Evolutionary conservation across 2,329 filamentous ascomycete genomes (phyloP), one percentile per base, ranked within the genome.

Genomic region (Zymoseptoria brevis): DNA sequence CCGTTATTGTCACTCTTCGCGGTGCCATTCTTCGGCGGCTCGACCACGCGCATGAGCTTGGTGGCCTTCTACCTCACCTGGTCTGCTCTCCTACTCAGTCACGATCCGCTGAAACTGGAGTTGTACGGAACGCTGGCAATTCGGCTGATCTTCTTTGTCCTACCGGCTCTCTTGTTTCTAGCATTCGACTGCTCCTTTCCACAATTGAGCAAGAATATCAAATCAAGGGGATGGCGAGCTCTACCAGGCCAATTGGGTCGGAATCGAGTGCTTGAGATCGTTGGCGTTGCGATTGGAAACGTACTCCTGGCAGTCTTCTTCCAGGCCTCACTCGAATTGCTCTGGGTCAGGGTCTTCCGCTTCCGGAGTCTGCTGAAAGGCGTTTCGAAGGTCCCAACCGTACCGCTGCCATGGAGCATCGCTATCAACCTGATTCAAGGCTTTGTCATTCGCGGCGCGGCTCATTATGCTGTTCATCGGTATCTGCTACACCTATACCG

Each of bases 51-150:
- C 1, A 79, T 96, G 63, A 96, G 94, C 73, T 76, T 96, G 22
- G 77, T 95, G 62, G 92, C 96, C 78, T 94, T 96, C 75, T 93
- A 91, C 73, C 83, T 96, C 77, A 93, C 89, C 66, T 96, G 91
- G 91, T 85, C 85, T 5, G 93, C 89, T 0, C 81, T 96, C 30
- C 84, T 95, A 48, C 78, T 93, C 2, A 88, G 87, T 6, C 88
- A 95, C 68, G 80, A 87, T 0, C 85, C 89, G 0, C 77, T 94
- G 16, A 82, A 84, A 60, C 83, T 96, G 59, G 90, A 96, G 72
- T 72, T 94, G 1, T 77, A 88, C 56, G 89, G 86, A 57, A 86
- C 87, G 0, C 72, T 89, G 4, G 81, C 83, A 22, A 77, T 91
- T 54, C 86, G 89, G 50, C 59, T 86, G 8, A 64, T 89, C 4